Base-by-base conservation (phyloP, 768 basidiomycete genomes). In the Leccinellum rugosiceps region DNA sequence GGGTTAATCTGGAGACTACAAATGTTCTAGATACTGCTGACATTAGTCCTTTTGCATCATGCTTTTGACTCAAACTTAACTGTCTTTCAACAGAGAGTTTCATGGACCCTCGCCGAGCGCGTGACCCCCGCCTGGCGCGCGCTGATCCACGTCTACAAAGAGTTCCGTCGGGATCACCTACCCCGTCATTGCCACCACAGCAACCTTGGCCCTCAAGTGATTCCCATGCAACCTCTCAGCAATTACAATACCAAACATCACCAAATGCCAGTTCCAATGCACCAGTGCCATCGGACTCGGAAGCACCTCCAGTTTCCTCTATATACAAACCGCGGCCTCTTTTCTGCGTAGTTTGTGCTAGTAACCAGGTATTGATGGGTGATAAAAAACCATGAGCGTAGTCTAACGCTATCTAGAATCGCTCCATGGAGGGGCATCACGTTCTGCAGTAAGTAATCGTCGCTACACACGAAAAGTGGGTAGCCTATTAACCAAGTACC, bases 331-430 rank as follows among this genome's bases (percentile, higher is more conserved):
- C 80, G 11, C 79, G 90, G 11, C 93, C 92, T 2, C 69, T 97
- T 47, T 98, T 98, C 76, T 98, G 97, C 68, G 92, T 99, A 9
- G 97, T 98, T 31, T 99, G 97, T 70, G 96, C 97, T n/a, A 98
- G 94, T 68, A 99, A 99, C 69, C 93, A 98, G 78, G 95, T 91
- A 71, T 58, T 43, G 60, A 50, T 47, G 49, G n/a, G 51, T 46
- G 26, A 51, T 6, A 19, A 17, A 19, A 17, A 7, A 41, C 19
- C 21, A 50, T 21, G 15, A 48, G 46, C 23, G 21, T n/a, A 28
- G 47, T 58, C 61, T 67, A 38, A 63, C 64, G 48, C 55, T 56
- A 28, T 52, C 32, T 63, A 97, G 94, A 97, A 97, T 70, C 87
- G 95, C 49, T 96, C 94, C 1, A 99, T 99, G 97, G 97, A 98